Percentiles rank a stretch among this genome's conserved stretches.
Conservation (phyloP, 495 filamentous ascomycete species). For the Pseudomonodictys pantanalensis region DNA sequence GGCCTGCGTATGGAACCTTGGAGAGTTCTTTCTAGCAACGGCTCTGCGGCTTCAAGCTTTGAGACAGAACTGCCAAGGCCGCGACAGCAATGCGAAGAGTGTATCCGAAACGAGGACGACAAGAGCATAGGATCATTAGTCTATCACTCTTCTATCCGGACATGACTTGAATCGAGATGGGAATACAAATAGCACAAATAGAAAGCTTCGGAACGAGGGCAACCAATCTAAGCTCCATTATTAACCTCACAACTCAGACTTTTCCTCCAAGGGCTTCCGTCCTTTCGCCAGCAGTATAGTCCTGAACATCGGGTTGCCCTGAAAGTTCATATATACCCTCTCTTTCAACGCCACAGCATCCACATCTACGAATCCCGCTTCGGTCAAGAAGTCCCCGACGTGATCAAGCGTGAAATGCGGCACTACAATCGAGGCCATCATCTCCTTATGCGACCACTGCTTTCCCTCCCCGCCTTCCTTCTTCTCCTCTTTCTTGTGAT, state of each 20-base stretch:
- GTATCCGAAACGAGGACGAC: no score
- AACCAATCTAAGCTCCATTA: no score
- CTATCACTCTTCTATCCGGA: no score
- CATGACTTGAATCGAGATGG: no score
- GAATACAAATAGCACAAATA: no score
- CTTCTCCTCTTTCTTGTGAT: constrained; percentile 12
- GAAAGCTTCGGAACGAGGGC: no score
- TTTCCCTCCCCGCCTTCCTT: background rate
- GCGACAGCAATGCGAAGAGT: no score
- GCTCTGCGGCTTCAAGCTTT: no score
- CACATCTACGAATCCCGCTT: constrained; percentile 30
- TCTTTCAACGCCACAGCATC: constrained; percentile 14
- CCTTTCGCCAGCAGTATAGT: constrained; percentile 30
- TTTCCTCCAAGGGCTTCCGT: constrained; percentile 19
- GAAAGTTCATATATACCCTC: constrained; percentile 29
- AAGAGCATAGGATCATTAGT: no score
- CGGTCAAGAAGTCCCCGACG: constrained; percentile 21
- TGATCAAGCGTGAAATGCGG: constrained; percentile 13
- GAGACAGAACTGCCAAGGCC: no score
- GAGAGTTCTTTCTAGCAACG: no score
- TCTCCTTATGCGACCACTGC: background rate
- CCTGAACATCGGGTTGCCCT: constrained; percentile 17
- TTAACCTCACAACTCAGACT: constrained; percentile 21
- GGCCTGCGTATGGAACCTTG: no score
- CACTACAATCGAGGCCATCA: constrained; percentile 11